phyloP scores from a whole-genome alignment of 2,329 filamentous ascomycete species.

The Rhinocladiella similis region DNA sequence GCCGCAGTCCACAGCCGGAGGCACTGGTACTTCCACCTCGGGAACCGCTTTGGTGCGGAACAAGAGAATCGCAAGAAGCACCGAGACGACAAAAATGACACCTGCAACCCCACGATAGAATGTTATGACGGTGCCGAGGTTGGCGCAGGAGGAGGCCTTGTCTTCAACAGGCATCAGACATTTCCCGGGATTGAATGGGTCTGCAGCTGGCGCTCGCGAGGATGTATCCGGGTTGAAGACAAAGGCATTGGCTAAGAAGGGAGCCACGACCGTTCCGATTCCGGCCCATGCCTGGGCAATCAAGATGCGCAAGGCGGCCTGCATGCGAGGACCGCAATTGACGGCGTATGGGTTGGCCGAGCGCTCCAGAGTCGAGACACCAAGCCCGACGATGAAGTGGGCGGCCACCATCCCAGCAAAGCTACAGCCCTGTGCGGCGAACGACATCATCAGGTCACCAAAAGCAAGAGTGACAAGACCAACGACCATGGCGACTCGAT shows the following conservation, averaged over 20 bases:
- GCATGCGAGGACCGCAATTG: slow-evolving; percentile 73
- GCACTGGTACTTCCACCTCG: slow-evolving; percentile 69
- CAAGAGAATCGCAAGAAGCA: slow-evolving; percentile 38
- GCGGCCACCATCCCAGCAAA: slow-evolving; percentile 25
- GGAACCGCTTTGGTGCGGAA: slow-evolving; percentile 70
- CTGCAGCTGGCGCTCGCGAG: slow-evolving; percentile 5
- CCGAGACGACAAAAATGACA: slow-evolving; percentile 66
- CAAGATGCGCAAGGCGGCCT: slow-evolving; percentile 75
- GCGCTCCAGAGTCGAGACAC: slow-evolving; percentile 72
- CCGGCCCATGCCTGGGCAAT: slow-evolving; percentile 76
- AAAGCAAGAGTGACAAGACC: slow-evolving; percentile 71
- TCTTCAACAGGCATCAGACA: slow-evolving; percentile 41
- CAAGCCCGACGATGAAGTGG: slow-evolving; percentile 74
- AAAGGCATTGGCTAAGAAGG: slow-evolving; percentile 62
- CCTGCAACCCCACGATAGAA: slow-evolving; percentile 74
- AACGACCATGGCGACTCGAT: slow-evolving; percentile 72
- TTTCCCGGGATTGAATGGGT: slow-evolving; percentile 20
- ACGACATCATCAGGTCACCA: slow-evolving; percentile 63
- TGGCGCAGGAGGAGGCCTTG: slow-evolving; percentile 45
- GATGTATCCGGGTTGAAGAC: slow-evolving; percentile 58
- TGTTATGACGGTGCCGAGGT: slow-evolving; percentile 70
- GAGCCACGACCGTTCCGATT: slow-evolving; percentile 71
- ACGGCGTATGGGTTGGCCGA: slow-evolving; percentile 75
- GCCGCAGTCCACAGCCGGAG: slow-evolving; percentile 54
- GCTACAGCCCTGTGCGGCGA: slow-evolving; percentile 21